Percentiles rank a stretch among this genome's conserved stretches.
These are phyloP conservation scores for Russula sp. DNA, from an alignment of 768 basidiomycete species.

Conservation along the genomic window DNA sequence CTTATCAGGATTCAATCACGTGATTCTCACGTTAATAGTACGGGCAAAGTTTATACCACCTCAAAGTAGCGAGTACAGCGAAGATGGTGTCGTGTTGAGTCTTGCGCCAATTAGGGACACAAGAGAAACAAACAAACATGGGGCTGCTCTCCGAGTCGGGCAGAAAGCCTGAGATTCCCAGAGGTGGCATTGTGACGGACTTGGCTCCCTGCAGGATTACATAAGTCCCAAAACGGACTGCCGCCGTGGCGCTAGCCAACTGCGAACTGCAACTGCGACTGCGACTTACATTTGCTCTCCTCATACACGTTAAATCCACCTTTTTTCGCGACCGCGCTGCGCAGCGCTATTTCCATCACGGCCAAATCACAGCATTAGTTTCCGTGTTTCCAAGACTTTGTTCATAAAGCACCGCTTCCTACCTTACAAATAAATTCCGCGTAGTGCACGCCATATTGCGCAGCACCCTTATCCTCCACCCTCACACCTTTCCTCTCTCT, in stretches of 20 bases:
- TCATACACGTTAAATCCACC: not conserved
- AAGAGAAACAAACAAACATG: not conserved
- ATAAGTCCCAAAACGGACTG: not conserved
- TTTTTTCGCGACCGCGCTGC: not conserved
- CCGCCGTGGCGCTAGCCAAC: too few relatives aligned
- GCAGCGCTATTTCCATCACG: not conserved
- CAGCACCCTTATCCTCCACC: not conserved
- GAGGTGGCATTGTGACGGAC: not conserved
- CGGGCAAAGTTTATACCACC: not conserved
- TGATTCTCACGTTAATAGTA: not conserved
- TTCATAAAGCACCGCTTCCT: conserved; percentile 1
- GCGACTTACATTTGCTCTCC: too few relatives aligned
- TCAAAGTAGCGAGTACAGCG: not conserved
- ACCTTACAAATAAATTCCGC: not conserved
- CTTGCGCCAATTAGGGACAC: not conserved
- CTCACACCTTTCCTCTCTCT: not conserved
- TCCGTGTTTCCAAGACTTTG: not conserved
- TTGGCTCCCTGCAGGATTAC: not conserved
- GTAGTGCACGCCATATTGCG: not conserved
- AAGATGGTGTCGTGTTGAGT: not conserved
- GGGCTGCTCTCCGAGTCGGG: not conserved
- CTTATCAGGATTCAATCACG: not conserved
- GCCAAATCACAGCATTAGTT: not conserved
- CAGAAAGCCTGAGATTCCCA: not conserved
- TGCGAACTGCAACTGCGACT: too few relatives aligned